Evolutionary conservation across 1,139 yeast species (phyloP).

Genomic region (Magnusiomyces clavatus): DNA sequence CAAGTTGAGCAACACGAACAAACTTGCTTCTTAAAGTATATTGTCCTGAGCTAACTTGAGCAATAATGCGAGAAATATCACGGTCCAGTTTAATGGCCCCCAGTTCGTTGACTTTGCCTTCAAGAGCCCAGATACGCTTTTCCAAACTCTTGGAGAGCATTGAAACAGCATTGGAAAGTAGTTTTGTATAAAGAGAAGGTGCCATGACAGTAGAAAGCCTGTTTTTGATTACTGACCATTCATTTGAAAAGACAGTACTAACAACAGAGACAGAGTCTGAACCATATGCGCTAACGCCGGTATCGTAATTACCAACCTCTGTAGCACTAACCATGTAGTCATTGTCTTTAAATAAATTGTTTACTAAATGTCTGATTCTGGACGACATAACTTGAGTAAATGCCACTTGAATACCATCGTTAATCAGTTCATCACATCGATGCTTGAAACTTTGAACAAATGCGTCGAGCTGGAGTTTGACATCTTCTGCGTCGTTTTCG

Average conservation of each 20-base stretch:
- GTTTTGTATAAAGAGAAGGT: constrained; percentile 40
- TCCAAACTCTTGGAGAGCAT: constrained; percentile 49
- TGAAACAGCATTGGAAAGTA: constrained; percentile 49
- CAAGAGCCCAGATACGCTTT: constrained; percentile 55
- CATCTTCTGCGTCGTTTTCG: constrained; percentile 43
- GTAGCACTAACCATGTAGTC: constrained; percentile 37
- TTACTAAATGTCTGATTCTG: constrained; percentile 41
- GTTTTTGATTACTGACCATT: constrained; percentile 56
- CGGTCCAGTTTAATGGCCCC: constrained; percentile 83
- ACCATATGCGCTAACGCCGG: constrained; percentile 28
- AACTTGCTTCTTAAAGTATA: constrained; percentile 74
- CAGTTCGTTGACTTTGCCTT: constrained; percentile 64
- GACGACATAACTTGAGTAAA: constrained; percentile 52
- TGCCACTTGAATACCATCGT: constrained; percentile 47
- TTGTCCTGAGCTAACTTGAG: constrained; percentile 29
- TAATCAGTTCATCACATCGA: constrained; percentile 41
- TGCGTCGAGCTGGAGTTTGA: constrained; percentile 36
- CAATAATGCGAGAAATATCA: constrained; percentile 65
- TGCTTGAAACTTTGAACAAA: constrained; percentile 31
- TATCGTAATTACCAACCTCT: constrained; percentile 16
- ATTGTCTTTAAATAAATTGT: constrained; percentile 48
- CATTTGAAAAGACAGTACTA: constrained; percentile 38
- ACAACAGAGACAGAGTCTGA: constrained; percentile 20
- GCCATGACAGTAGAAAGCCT: constrained; percentile 61
- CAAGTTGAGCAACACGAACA: constrained; percentile 73